These are phyloP conservation scores for Persicaria tinctoria DNA, from an alignment of 148 eudicot species.

Conservation along the genomic window DNA sequence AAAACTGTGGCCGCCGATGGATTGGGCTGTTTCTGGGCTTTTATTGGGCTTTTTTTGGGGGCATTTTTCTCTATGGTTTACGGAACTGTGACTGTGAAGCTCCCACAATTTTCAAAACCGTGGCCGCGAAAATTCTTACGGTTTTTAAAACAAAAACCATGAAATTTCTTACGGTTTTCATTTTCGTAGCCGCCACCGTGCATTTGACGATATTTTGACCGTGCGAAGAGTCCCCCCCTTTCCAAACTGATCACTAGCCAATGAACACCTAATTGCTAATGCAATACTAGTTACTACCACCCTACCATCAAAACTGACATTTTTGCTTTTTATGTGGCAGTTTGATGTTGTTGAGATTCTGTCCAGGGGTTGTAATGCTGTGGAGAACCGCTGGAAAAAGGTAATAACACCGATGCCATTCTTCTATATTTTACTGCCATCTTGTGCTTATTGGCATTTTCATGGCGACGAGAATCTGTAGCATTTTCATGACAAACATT, in stretches of 20 bases:
- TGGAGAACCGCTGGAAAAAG: constrained; percentile 43
- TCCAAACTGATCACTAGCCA: not conserved
- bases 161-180: too few species aligned
- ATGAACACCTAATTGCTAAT: not conserved
- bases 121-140: too few species aligned
- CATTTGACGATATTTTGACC: too few species aligned
- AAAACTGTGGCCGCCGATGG: too few species aligned
- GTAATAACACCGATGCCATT: constrained; percentile 22
- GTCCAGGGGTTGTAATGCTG: constrained; percentile 60
- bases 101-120: too few species aligned
- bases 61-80: too few species aligned
- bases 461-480: not conserved
- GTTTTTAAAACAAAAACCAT: too few species aligned
- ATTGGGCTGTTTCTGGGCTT: too few species aligned
- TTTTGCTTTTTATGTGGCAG: constrained; percentile 31
- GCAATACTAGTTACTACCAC: not conserved
- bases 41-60: too few species aligned
- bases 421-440: not conserved
- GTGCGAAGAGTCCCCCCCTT: too few species aligned
- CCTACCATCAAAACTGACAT: not conserved
- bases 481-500: not conserved
- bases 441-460: not conserved
- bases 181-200: too few species aligned
- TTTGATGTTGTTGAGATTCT: constrained; percentile 63
- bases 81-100: too few species aligned